These are phyloP conservation scores for Chrysosphaeria jannelii DNA, from an alignment of 2,329 filamentous ascomycete species.

Conservation along the genomic window DNA sequence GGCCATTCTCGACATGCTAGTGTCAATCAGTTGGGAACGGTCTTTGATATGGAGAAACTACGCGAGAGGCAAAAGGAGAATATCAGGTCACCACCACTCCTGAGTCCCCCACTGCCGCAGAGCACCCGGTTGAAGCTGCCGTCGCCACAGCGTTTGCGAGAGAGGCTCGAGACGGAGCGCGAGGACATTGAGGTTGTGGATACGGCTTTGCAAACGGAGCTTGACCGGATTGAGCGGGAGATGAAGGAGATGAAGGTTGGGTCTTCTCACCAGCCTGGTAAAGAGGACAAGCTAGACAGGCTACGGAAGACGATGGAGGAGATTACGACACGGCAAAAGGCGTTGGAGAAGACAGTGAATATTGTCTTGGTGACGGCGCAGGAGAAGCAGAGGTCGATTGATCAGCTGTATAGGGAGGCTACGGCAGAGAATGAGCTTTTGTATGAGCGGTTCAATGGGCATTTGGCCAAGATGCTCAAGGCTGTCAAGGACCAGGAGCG, in stretches of 20 bases:
- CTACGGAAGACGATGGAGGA: conserved; percentile 19
- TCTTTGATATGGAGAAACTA: too few relatives aligned
- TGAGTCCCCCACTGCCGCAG: too few relatives aligned
- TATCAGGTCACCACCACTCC: too few relatives aligned
- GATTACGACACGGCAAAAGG: conserved; percentile 26
- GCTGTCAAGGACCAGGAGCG: conserved; percentile 42
- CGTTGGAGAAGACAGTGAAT: conserved; percentile 41
- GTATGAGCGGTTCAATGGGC: conserved; percentile 78
- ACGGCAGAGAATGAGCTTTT: conserved; percentile 78
- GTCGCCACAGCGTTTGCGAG: conserved; percentile 45
- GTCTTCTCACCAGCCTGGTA: too few relatives aligned
- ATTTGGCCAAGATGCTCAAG: conserved; percentile 55
- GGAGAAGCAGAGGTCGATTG: conserved; percentile 49
- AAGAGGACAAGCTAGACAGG: too few relatives aligned
- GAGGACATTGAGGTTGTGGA: conserved; percentile 41
- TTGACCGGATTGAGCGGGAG: conserved; percentile 56
- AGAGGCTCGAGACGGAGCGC: conserved; percentile 62
- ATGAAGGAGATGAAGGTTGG: conserved; percentile 31
- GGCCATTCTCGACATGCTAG: too few relatives aligned
- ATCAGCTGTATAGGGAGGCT: conserved; percentile 66
- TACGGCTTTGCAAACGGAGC: conserved; percentile 37
- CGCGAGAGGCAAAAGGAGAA: too few relatives aligned
- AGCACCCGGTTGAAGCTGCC: too few relatives aligned
- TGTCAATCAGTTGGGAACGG: too few relatives aligned
- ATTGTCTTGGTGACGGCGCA: conserved; percentile 43